Conservation (phyloP, 306 rosid species). For the Cucumis hystrix region DNA sequence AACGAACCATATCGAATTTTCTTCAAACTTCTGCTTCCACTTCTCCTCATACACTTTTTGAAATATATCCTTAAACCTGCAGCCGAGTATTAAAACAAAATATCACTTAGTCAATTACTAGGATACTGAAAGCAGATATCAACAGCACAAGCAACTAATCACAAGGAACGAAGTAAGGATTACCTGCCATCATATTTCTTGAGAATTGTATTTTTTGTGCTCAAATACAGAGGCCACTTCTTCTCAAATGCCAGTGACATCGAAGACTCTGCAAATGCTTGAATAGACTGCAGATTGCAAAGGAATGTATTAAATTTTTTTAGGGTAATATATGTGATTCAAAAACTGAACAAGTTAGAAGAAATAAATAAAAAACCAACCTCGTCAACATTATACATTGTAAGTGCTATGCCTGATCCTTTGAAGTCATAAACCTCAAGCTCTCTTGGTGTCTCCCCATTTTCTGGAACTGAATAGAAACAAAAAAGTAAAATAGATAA, state of each 20-base stretch:
- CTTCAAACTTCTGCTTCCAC: conserved; percentile 85
- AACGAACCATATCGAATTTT: conserved; percentile 73
- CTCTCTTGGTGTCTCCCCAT: conserved; percentile 51
- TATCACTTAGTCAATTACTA: background rate
- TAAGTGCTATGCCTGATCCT: conserved; percentile 87
- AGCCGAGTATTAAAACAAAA: background rate
- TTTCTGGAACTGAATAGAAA: conserved; percentile 60
- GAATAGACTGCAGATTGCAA: conserved; percentile 54
- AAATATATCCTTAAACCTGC: conserved; percentile 92
- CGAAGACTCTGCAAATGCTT: conserved; percentile 87
- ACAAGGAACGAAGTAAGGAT: conserved; percentile 2
- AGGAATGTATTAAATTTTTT: background rate
- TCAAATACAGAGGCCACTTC: conserved; percentile 93
- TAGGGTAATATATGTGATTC: background rate
- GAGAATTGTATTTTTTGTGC: conserved; percentile 93
- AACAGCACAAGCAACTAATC: background rate
- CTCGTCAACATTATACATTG: conserved; percentile 96
- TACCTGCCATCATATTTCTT: conserved; percentile 98
- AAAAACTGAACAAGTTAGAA: background rate
- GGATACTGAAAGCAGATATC: background rate
- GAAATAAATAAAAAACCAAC: conserved; percentile 22
- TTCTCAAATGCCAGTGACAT: conserved; percentile 70
- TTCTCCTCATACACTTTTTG: conserved; percentile 78
- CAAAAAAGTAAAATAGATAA: background rate
- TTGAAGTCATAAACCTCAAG: conserved; percentile 74